phyloP scores from a whole-genome alignment of 2,329 filamentous ascomycete genomes.

The Xylariomycetidae sp. region DNA sequence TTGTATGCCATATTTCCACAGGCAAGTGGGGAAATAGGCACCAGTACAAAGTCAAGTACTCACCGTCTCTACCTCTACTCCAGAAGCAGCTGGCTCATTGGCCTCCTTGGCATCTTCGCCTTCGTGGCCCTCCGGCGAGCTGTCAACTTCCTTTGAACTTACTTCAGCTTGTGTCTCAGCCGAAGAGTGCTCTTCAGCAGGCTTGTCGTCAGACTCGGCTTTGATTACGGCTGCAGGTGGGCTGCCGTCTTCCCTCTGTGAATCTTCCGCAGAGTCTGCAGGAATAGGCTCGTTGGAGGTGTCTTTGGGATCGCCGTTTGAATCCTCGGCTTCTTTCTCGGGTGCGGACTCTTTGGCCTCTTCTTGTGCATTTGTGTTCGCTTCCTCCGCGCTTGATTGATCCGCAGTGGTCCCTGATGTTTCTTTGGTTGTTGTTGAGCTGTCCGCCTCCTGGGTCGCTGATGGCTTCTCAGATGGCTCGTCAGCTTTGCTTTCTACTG shows the following conservation, averaged over 20 bases:
- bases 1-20: too few species aligned
- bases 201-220: constrained; percentile 1
- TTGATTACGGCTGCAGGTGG: too few species aligned
- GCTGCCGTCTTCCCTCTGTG: constrained; percentile 1
- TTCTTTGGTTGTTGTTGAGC: too few species aligned
- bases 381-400: too few species aligned
- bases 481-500: too few species aligned
- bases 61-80: constrained; percentile 5
- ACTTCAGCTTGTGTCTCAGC: not conserved
- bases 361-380: too few species aligned
- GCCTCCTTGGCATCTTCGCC: not conserved
- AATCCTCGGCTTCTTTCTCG: constrained; percentile 3
- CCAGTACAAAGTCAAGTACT: too few species aligned
- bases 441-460: too few species aligned
- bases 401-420: too few species aligned
- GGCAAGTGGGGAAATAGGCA: too few species aligned
- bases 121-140: not conserved
- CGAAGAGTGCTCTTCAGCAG: not conserved
- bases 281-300: constrained; percentile 5
- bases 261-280: constrained; percentile 3
- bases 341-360: constrained; percentile 1
- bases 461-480: too few species aligned
- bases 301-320: constrained; percentile 2
- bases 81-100: constrained; percentile 3
- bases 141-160: constrained; percentile 1